These are phyloP conservation scores for Clitopilus passeckerianus DNA, from an alignment of 768 basidiomycete genomes.

Conservation along the genomic window DNA sequence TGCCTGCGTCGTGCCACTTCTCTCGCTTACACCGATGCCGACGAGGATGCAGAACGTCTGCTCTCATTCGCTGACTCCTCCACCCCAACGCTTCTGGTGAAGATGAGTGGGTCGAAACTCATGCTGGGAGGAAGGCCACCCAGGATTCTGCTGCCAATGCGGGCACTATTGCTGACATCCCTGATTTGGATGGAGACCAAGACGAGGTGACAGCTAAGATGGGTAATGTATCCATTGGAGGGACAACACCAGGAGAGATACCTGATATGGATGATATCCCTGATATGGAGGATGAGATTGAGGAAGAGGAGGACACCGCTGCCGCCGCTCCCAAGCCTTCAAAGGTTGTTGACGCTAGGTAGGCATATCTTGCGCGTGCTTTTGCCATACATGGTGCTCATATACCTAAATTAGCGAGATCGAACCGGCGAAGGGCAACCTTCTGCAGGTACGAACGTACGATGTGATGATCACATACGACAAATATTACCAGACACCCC, in stretches of 20 bases:
- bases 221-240: constrained; percentile 38
- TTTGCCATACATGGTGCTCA: background rate
- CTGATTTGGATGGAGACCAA: constrained; percentile 66
- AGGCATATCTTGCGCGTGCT: constrained; percentile 13
- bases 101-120: constrained; percentile 99
- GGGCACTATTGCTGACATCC: constrained; percentile 78
- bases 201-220: constrained; percentile 40
- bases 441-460: constrained; percentile 95
- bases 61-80: constrained; percentile 74
- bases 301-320: constrained; percentile 87
- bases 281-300: constrained; percentile 96
- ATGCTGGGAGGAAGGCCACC: constrained; percentile 67
- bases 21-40: constrained; percentile 89
- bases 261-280: constrained; percentile 97
- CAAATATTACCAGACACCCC: constrained; percentile 98
- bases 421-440: constrained; percentile 71
- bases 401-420: constrained; percentile 36
- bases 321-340: constrained; percentile 55
- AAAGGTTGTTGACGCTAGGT: constrained; percentile 47
- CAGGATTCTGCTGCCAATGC: constrained; percentile 52
- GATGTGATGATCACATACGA: constrained; percentile 99
- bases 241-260: constrained; percentile 45
- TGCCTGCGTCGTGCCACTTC: constrained; percentile 92
- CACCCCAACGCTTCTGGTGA: constrained; percentile 42
- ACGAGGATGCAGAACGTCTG: constrained; percentile 93